Conservation (phyloP, 2,329 filamentous ascomycete genomes). For the Colletotrichum magnum region DNA sequence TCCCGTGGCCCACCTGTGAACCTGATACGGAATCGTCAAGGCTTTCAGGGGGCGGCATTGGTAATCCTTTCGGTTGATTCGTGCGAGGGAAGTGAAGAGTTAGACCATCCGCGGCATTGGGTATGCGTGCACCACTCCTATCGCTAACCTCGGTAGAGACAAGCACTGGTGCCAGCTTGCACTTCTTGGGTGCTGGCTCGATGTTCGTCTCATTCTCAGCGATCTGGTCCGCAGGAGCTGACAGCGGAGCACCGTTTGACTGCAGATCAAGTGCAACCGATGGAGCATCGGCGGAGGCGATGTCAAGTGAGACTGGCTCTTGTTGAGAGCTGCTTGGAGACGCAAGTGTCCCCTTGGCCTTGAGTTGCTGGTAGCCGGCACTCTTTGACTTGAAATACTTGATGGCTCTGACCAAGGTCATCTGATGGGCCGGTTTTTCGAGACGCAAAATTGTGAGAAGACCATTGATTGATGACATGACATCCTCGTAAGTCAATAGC, state of each 20-base stretch:
- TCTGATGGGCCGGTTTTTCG: slow-evolving; percentile 69
- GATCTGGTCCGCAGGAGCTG: not conserved
- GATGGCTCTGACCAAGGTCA: slow-evolving; percentile 71
- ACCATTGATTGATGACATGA: slow-evolving; percentile 62
- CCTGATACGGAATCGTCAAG: too few species aligned
- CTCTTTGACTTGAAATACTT: slow-evolving; percentile 42
- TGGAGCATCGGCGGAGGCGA: not conserved
- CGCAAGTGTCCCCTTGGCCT: slow-evolving; percentile 8
- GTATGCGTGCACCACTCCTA: slow-evolving; percentile 34
- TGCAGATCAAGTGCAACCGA: too few species aligned
- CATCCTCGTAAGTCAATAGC: slow-evolving; percentile 70
- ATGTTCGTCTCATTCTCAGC: not conserved
- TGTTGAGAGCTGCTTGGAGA: slow-evolving; percentile 14
- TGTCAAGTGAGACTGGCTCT: not conserved
- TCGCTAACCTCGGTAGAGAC: slow-evolving; percentile 40
- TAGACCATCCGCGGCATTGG: slow-evolving; percentile 30
- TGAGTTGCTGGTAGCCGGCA: slow-evolving; percentile 37
- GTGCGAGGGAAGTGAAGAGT: slow-evolving; percentile 5
- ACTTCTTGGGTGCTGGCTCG: slow-evolving; percentile 47
- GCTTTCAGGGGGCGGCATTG: not conserved
- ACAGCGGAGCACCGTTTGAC: too few species aligned
- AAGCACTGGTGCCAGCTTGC: slow-evolving; percentile 45
- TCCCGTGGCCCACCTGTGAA: not conserved
- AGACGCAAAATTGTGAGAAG: slow-evolving; percentile 70
- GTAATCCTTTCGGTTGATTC: not conserved